Conservation (phyloP, 1,284 basidiomycete species). For the Malassezia nana region DNA sequence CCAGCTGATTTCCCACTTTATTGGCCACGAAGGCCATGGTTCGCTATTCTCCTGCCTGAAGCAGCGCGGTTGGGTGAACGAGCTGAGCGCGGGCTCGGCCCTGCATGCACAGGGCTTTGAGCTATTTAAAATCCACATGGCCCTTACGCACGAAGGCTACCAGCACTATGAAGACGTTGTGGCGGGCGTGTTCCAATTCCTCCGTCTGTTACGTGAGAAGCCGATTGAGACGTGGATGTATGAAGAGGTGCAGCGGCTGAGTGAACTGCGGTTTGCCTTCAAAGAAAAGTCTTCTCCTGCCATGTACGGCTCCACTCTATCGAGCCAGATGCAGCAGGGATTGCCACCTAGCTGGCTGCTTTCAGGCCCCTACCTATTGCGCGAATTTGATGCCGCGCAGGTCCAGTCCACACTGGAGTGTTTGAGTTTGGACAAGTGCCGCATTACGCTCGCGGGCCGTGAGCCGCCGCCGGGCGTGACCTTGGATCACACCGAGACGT, state of each 20-base stretch:
- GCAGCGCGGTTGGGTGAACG: slow-evolving; percentile 78
- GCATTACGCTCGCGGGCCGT: slow-evolving; percentile 66
- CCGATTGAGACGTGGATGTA: slow-evolving; percentile 66
- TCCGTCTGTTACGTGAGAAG: slow-evolving; percentile 65
- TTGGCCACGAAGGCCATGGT: slow-evolving; percentile 93
- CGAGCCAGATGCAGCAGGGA: slow-evolving; percentile 68
- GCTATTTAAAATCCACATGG: slow-evolving; percentile 73
- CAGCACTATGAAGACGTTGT: slow-evolving; percentile 69
- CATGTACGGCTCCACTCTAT: slow-evolving; percentile 67
- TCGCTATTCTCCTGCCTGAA: slow-evolving; percentile 87
- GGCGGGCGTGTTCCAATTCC: slow-evolving; percentile 71
- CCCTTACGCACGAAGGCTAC: slow-evolving; percentile 79
- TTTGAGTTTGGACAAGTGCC: slow-evolving; percentile 58
- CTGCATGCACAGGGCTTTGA: slow-evolving; percentile 65
- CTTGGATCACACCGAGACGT: slow-evolving; percentile 36
- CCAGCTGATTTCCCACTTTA: slow-evolving; percentile 69
- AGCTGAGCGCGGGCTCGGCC: slow-evolving; percentile 64
- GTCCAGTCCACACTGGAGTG: slow-evolving; percentile 59
- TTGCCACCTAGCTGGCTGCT: slow-evolving; percentile 70
- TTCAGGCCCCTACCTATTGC: slow-evolving; percentile 63
- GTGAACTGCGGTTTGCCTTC: slow-evolving; percentile 73
- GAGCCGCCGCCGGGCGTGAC: slow-evolving; percentile 49
- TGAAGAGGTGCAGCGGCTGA: slow-evolving; percentile 66
- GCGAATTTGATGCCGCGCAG: slow-evolving; percentile 66
- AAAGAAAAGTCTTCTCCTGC: slow-evolving; percentile 73